Percentiles rank a stretch among this genome's conserved stretches.
Evolutionary conservation across 495 filamentous ascomycete genomes (phyloP).

Genomic region (Podospora bellae-mahoneyi): DNA sequence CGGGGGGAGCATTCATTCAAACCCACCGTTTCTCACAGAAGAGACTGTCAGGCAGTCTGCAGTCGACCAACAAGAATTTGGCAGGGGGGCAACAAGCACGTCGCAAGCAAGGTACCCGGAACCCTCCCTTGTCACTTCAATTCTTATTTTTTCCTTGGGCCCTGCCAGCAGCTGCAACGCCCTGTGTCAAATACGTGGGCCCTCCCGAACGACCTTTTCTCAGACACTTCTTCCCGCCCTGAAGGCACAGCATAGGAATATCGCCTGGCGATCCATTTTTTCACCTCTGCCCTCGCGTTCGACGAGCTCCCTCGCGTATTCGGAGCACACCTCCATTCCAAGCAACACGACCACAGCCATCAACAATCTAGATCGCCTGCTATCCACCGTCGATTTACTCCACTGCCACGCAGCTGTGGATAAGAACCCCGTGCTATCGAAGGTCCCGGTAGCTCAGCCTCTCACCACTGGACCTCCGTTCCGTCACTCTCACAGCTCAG

Average conservation of each 20-base stretch:
- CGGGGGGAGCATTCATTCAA: background rate
- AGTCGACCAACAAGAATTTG: background rate
- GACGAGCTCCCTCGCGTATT: constrained; percentile 6
- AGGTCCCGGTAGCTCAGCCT: constrained; percentile 3
- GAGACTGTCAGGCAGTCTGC: background rate
- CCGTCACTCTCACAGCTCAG: constrained; percentile 2
- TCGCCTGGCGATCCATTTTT: constrained; percentile 7
- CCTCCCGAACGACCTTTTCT: background rate
- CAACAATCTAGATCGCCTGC: background rate
- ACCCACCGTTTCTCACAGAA: background rate
- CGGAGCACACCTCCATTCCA: constrained; percentile 16
- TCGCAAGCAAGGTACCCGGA: constrained; percentile 12
- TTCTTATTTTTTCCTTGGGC: constrained; percentile 13
- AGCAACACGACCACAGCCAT: constrained; percentile 8
- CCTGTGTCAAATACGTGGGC: constrained; percentile 14
- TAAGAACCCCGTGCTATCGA: background rate
- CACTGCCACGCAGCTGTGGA: background rate
- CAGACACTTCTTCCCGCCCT: constrained; percentile 7
- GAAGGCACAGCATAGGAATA: constrained; percentile 1
- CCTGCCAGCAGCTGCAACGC: constrained; percentile 5
- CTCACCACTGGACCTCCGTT: background rate
- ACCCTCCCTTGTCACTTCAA: constrained; percentile 7
- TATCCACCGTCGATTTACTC: background rate
- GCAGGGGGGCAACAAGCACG: constrained; percentile 7
- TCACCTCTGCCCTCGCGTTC: constrained; percentile 10